These are phyloP conservation scores for Prunus mira DNA, from an alignment of 306 rosid genomes.

Conservation along the genomic window DNA sequence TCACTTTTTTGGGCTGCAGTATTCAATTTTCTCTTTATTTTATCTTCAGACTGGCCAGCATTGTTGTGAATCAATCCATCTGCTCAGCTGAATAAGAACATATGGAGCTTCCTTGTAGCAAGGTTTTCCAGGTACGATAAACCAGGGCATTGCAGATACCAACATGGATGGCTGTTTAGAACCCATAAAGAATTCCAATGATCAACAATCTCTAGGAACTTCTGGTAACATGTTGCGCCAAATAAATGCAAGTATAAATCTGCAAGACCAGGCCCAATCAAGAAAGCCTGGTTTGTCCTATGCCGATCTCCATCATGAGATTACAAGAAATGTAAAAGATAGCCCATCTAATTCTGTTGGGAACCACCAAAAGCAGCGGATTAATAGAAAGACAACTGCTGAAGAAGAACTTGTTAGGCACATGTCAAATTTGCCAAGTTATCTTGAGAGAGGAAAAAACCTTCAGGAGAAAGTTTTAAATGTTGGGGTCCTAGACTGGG, in stretches of 20 bases:
- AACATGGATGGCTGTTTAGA: slow-evolving; percentile 44
- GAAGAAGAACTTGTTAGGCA: slow-evolving; percentile 82
- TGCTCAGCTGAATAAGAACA: slow-evolving; percentile 30
- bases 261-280: slow-evolving; percentile 32
- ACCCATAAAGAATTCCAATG: slow-evolving; percentile 28
- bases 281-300: slow-evolving; percentile 47
- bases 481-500: slow-evolving; percentile 98
- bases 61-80: slow-evolving; percentile 16
- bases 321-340: slow-evolving; percentile 35
- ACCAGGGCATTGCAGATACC: slow-evolving; percentile 21
- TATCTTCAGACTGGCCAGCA: slow-evolving; percentile 8
- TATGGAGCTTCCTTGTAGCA: slow-evolving; percentile 24
- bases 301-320: slow-evolving; percentile 59
- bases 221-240: slow-evolving; percentile 13
- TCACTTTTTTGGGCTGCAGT: not conserved
- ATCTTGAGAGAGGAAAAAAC: slow-evolving; percentile 66
- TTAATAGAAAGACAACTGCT: slow-evolving; percentile 35
- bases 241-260: slow-evolving; percentile 40
- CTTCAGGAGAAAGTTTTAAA: slow-evolving; percentile 64
- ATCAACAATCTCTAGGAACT: slow-evolving; percentile 30
- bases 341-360: slow-evolving; percentile 27
- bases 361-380: slow-evolving; percentile 40
- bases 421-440: slow-evolving; percentile 89
- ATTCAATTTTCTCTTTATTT: not conserved
- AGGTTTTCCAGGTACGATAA: slow-evolving; percentile 21